Evolutionary conservation across 164 flowering plant species (phyloP).

Genomic region (Vitis labrusca): DNA sequence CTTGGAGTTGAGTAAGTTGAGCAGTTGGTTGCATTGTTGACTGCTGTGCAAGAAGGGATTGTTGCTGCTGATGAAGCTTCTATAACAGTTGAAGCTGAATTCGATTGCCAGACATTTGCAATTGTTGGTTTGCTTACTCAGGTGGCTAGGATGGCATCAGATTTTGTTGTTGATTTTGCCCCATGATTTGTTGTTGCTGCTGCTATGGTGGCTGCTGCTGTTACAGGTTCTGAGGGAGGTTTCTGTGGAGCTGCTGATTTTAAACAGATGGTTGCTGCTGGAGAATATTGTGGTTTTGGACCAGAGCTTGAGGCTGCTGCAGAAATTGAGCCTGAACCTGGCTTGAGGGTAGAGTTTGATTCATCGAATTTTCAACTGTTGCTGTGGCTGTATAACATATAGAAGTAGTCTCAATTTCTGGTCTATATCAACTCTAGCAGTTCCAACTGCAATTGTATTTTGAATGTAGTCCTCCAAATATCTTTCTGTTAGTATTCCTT

Average conservation of each 20-base stretch:
- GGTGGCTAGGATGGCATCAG: constrained; percentile 34
- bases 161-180: constrained; percentile 51
- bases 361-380: constrained; percentile 51
- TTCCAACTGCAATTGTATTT: no score
- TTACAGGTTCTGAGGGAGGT: constrained; percentile 44
- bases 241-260: constrained; percentile 57
- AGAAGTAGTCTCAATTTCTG: no score
- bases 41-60: constrained; percentile 63
- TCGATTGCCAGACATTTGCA: constrained; percentile 64
- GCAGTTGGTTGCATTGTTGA: constrained; percentile 47
- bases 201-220: constrained; percentile 30
- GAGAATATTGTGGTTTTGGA: constrained; percentile 36
- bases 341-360: constrained; percentile 45
- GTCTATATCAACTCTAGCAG: no score
- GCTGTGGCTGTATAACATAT: constrained; percentile 55
- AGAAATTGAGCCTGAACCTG: constrained; percentile 60
- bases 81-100: constrained; percentile 71
- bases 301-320: constrained; percentile 48
- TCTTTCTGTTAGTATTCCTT: no score
- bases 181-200: constrained; percentile 27
- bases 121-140: constrained; percentile 56
- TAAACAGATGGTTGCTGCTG: constrained; percentile 57
- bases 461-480: no score
- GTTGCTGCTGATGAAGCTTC: constrained; percentile 82
- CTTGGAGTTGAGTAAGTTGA: constrained; percentile 52